Conservation (phyloP, 2,329 filamentous ascomycete species). For the Cryphonectria parasitica region DNA sequence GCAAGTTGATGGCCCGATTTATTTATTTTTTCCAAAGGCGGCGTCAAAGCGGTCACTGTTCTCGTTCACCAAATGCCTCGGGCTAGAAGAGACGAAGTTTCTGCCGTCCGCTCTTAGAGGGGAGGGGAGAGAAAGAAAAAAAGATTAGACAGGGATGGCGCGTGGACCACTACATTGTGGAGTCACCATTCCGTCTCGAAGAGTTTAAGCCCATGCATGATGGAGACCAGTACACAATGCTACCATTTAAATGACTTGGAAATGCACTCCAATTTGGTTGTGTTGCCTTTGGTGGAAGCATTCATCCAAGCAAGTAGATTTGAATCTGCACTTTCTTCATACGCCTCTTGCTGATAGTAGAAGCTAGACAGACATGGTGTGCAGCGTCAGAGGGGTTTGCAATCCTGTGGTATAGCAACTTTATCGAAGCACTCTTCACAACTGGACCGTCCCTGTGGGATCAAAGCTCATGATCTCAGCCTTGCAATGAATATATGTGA, state of each 20-base stretch:
- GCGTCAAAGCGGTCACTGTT: constrained; percentile 5
- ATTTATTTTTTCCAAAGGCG: constrained; percentile 20
- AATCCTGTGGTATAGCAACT: too few relatives aligned
- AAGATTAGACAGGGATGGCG: background rate
- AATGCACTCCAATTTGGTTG: too few relatives aligned
- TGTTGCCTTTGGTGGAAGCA: background rate
- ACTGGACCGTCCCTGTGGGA: too few relatives aligned
- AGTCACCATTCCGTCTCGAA: background rate
- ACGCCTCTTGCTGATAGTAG: too few relatives aligned
- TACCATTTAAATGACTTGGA: too few relatives aligned
- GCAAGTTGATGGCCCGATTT: background rate
- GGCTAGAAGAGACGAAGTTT: constrained; percentile 4
- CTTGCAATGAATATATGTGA: too few relatives aligned
- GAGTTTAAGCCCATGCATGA: background rate
- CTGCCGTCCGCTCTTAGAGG: background rate
- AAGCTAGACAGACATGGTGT: too few relatives aligned
- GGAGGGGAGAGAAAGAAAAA: background rate
- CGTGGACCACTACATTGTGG: background rate
- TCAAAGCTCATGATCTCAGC: too few relatives aligned
- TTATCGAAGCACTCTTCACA: too few relatives aligned
- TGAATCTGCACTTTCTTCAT: too few relatives aligned
- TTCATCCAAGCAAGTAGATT: too few relatives aligned
- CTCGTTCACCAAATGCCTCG: background rate
- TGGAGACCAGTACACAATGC: background rate
- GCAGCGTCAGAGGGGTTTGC: too few relatives aligned